Percentiles rank a stretch among this genome's conserved stretches.
Evolutionary conservation across 176 grass and related monocot species (phyloP).

Genomic region (Stipa capillata): DNA sequence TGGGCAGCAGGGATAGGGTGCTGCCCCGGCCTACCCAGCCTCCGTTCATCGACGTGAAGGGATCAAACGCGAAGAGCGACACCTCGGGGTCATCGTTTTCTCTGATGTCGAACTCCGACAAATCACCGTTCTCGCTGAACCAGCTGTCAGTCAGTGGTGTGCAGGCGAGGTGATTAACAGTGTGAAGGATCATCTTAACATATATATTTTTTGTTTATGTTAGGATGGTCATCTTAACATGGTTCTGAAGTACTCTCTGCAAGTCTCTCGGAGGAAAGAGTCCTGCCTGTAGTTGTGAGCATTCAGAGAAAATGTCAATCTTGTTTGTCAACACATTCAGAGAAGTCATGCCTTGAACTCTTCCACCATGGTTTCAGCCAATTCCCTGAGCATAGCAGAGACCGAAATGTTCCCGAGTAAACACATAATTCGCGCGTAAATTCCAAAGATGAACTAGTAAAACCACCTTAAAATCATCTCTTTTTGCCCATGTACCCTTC

Average conservation of each 20-base stretch:
- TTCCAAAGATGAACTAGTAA: neutral
- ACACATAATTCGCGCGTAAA: too few species aligned
- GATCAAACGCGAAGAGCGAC: conserved; percentile 18
- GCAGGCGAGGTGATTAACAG: conserved; percentile 42
- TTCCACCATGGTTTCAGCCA: neutral
- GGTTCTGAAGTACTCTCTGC: neutral
- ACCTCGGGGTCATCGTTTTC: conserved; percentile 29
- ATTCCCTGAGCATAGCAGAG: neutral
- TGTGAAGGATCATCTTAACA: neutral
- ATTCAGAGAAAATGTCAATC: neutral
- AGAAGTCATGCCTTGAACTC: neutral
- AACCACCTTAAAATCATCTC: neutral
- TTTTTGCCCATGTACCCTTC: neutral
- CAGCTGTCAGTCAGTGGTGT: conserved; percentile 36
- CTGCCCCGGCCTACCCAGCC: conserved; percentile 49
- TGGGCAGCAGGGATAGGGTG: conserved; percentile 20
- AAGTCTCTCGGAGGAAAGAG: neutral
- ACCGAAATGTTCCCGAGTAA: neutral
- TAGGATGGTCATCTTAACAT: neutral
- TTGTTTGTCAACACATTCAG: conserved; percentile 7
- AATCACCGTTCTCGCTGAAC: conserved; percentile 56
- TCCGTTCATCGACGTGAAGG: conserved; percentile 58
- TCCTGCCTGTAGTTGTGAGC: too few species aligned
- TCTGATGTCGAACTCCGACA: conserved; percentile 21
- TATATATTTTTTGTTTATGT: neutral